phyloP scores from a whole-genome alignment of 129 eudicot genomes.

The Tagetes patula region DNA sequence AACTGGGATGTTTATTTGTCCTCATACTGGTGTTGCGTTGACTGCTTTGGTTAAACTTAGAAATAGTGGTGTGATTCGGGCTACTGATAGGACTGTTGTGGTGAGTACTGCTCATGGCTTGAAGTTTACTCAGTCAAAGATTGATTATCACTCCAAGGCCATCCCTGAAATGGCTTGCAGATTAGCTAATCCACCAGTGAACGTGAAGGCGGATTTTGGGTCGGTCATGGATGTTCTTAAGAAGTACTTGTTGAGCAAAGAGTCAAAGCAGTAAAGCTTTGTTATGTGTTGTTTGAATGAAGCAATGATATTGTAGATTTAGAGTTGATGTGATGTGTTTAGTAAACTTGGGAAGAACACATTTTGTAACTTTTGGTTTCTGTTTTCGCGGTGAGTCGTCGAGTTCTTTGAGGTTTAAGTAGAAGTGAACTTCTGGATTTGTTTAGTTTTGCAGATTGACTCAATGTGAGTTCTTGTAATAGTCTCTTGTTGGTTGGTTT shows the following conservation, averaged over 20 bases:
- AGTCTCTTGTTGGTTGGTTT: neutral
- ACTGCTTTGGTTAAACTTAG: conserved; percentile 67
- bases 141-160: conserved; percentile 63
- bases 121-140: conserved; percentile 79
- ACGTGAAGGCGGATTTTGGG: conserved; percentile 70
- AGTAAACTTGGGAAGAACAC: neutral
- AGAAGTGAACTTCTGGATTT: neutral
- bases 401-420: neutral
- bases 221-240: conserved; percentile 64
- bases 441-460: neutral
- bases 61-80: conserved; percentile 51
- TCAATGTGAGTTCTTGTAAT: conserved; percentile 18
- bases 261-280: conserved; percentile 19
- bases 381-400: neutral
- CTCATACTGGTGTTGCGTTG: conserved; percentile 81
- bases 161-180: conserved; percentile 56
- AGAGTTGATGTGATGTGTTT: conserved; percentile 21
- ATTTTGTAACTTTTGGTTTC: conserved; percentile 3
- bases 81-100: conserved; percentile 70
- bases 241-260: conserved; percentile 34
- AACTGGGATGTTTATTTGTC: conserved; percentile 83
- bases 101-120: conserved; percentile 85
- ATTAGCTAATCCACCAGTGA: conserved; percentile 64
- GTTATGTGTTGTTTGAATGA: conserved; percentile 2
- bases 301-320: conserved; percentile 28